Evolutionary conservation across 2,329 filamentous ascomycete genomes (phyloP).

Genomic region (Penicillium brevicompactum): DNA sequence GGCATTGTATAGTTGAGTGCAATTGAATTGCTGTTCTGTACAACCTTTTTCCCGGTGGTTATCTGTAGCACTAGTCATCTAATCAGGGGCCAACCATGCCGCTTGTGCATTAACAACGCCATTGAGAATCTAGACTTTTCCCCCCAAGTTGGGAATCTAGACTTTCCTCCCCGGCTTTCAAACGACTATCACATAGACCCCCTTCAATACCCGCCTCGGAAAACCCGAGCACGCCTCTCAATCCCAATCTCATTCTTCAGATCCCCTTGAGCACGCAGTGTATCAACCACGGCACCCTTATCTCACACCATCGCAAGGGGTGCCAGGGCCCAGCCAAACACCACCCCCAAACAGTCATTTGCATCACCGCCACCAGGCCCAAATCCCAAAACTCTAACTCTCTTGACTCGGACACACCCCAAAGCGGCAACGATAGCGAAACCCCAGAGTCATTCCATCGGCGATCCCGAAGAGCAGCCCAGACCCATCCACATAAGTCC

Average conservation of each 20-base stretch:
- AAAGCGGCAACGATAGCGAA: background rate
- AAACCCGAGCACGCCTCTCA: background rate
- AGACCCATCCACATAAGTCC: background rate
- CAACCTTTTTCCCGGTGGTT: background rate
- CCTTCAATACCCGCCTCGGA: background rate
- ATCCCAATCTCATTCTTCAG: background rate
- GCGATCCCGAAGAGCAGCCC: background rate
- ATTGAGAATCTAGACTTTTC: no score
- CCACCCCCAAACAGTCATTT: no score
- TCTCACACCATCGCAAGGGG: background rate
- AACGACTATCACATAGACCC: background rate
- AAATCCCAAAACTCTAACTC: background rate
- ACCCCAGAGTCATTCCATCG: background rate
- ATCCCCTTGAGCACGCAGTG: no score
- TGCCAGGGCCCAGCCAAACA: no score
- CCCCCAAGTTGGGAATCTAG: no score
- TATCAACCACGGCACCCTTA: background rate
- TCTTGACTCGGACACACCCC: background rate
- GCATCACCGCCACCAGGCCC: background rate
- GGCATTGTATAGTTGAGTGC: constrained; percentile 20
- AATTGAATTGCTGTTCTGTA: constrained; percentile 8
- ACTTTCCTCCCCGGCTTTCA: background rate
- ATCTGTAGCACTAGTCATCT: no score
- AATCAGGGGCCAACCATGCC: no score
- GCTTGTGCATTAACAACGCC: no score